These are phyloP conservation scores for Heliamphora ciliata DNA, from an alignment of 179 eudicot genomes.

Conservation along the genomic window DNA sequence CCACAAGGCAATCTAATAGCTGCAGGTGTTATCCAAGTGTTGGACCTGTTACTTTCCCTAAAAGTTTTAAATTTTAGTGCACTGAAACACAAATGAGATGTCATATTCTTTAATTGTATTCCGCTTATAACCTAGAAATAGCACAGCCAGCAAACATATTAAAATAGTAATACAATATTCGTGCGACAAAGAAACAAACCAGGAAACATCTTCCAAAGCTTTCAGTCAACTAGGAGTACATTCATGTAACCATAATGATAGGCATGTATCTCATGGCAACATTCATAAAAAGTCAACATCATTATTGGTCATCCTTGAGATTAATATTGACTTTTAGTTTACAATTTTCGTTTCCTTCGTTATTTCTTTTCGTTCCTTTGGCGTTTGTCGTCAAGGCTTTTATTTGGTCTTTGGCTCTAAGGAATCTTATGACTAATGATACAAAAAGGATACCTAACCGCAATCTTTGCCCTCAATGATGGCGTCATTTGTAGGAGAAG, in stretches of 20 bases:
- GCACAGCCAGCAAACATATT: conserved; percentile 5
- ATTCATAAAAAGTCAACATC: background rate
- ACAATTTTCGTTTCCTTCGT: too few species aligned
- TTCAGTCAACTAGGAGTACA: background rate
- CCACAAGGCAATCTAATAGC: background rate
- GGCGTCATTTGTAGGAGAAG: too few species aligned
- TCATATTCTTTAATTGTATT: too few species aligned
- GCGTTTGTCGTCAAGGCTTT: too few species aligned
- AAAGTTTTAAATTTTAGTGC: background rate
- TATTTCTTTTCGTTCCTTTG: too few species aligned
- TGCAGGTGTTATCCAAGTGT: background rate
- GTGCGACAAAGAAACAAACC: background rate
- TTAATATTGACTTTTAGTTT: too few species aligned
- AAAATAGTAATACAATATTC: background rate
- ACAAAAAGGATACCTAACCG: too few species aligned
- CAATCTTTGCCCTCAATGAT: too few species aligned
- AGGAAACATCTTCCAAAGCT: background rate
- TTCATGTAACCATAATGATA: background rate
- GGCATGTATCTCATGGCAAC: background rate
- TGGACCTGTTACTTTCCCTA: background rate
- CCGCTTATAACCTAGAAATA: background rate
- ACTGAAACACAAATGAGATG: background rate
- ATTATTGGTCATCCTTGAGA: too few species aligned
- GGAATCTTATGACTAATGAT: too few species aligned
- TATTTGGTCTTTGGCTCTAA: too few species aligned